A percentile compares a stretch with the other conserved stretches of the same genome.
Evolutionary conservation across 768 basidiomycete genomes (phyloP).

Genomic region (Lentinula sp.): DNA sequence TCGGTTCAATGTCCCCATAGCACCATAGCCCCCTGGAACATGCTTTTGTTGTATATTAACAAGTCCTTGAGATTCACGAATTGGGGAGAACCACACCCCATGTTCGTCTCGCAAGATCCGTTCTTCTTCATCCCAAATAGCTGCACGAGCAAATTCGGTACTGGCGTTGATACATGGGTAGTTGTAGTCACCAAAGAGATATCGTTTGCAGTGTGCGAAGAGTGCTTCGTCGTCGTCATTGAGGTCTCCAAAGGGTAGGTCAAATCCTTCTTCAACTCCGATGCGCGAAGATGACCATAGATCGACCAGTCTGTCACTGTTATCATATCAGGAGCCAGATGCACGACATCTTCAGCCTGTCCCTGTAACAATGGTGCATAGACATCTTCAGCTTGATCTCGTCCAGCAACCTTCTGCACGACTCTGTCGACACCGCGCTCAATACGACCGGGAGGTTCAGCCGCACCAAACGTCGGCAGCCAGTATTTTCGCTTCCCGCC

Average conservation of each 20-base stretch:
- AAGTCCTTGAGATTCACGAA: constrained; percentile 41
- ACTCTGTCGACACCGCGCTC: constrained; percentile 37
- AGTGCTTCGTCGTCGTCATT: constrained; percentile 70
- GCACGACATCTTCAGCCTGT: constrained; percentile 61
- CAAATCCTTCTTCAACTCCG: constrained; percentile 36
- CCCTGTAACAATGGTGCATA: constrained; percentile 69
- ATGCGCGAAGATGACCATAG: constrained; percentile 24
- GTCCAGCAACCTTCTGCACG: constrained; percentile 33
- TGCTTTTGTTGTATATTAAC: constrained; percentile 31
- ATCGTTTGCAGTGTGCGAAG: constrained; percentile 68
- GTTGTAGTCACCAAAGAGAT: constrained; percentile 87
- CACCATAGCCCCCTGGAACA: constrained; percentile 53
- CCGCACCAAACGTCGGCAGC: constrained; percentile 60
- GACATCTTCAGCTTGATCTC: constrained; percentile 46
- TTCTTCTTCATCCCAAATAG: constrained; percentile 84
- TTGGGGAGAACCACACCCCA: constrained; percentile 63
- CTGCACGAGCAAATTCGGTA: constrained; percentile 57
- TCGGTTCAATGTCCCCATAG: constrained; percentile 28
- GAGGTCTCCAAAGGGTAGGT: constrained; percentile 62
- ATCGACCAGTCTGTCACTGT: constrained; percentile 33
- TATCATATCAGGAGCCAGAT: constrained; percentile 52
- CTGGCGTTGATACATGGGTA: constrained; percentile 89
- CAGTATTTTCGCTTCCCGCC: constrained; percentile 96
- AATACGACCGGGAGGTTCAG: constrained; percentile 29
- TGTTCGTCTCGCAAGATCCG: constrained; percentile 72